Percentiles rank a stretch among this genome's conserved stretches.
Evolutionary conservation across 2,329 filamentous ascomycete genomes (phyloP).

Genomic region (Macrophomina pseudophaseolina): DNA sequence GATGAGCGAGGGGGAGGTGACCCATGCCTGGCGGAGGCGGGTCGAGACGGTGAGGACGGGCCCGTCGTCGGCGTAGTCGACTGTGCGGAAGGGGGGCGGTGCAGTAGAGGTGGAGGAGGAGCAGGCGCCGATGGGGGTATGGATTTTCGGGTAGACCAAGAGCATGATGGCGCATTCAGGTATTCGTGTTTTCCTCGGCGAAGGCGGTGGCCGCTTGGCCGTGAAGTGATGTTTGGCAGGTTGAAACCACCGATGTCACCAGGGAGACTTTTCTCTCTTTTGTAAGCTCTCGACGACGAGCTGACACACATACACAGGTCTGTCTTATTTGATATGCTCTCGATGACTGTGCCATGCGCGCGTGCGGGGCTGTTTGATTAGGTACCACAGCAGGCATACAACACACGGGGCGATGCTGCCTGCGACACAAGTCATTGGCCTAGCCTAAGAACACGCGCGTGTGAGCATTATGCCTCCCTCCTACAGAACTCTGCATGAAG

Average conservation of each 20-base stretch:
- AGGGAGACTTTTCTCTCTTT: too few species aligned
- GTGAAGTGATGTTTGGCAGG: too few species aligned
- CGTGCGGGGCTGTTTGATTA: not conserved
- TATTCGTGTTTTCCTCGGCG: too few species aligned
- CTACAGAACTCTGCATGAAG: too few species aligned
- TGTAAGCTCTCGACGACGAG: too few species aligned
- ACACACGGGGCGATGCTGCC: not conserved
- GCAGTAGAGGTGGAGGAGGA: too few species aligned
- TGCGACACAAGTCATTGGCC: not conserved
- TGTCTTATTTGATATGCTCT: not conserved
- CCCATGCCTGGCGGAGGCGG: conserved; percentile 7
- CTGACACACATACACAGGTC: too few species aligned
- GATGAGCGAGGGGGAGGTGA: not conserved
- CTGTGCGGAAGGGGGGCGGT: not conserved
- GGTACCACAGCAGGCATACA: not conserved
- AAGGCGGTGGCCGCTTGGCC: too few species aligned
- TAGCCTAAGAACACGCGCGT: not conserved
- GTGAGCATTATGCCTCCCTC: not conserved
- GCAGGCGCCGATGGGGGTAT: too few species aligned
- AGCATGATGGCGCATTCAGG: too few species aligned
- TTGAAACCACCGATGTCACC: too few species aligned
- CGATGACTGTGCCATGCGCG: not conserved
- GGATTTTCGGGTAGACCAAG: too few species aligned
- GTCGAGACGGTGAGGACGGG: conserved; percentile 6
- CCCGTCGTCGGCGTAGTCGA: conserved; percentile 10